Evolutionary conservation across 169 alveolate genomes (phyloP), one percentile per base, ranked within the genome.

Genomic region (Cardiosporidium cionae): DNA sequence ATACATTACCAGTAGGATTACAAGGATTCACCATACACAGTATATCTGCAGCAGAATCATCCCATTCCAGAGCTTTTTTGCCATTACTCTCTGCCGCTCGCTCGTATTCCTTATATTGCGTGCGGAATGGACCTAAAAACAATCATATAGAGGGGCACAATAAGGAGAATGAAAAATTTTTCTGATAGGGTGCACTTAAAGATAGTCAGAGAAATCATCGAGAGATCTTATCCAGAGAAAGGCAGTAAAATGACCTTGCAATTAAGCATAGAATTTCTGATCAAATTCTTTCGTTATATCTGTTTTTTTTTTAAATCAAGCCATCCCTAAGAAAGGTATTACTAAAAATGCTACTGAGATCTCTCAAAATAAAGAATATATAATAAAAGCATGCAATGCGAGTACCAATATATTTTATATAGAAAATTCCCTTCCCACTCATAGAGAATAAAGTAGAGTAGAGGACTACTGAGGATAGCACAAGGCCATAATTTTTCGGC

Each of bases 1-100:
- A n/a, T n/a, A n/a, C n/a, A n/a, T n/a, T 34, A 70, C 77, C 80
- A 22, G 80, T 73, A 32, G 80, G 80, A 35, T 73, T 73, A 69
- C 80, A 73, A 22, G 80, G 80, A 34, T 73, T 73, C 35, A 73
- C 80, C 16, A 64, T 53, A 22, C 80, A 63, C 32, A 65, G 35
- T 7, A 73, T 63, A 22, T 73, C 36, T 4, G 80, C 80, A 3
- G 32, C 37, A 29, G 33, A 28, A 28, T 6, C 32, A 7, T 16
- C 68, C 33, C 5, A 22, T 22, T 22, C 58, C 62, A 16, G 16
- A 16, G 58, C n/a, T 16, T 65, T 23, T n/a, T 34, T 58, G 3
- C 81, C 81, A 25, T 66, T 22, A 32, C 34, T 53, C 6, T 3
- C 52, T 3, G 81, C 81, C 28, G 81, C 34, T 27, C 81, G 68